Base-by-base conservation (phyloP, 495 filamentous ascomycete species). In the Neurospora terricola region DNA sequence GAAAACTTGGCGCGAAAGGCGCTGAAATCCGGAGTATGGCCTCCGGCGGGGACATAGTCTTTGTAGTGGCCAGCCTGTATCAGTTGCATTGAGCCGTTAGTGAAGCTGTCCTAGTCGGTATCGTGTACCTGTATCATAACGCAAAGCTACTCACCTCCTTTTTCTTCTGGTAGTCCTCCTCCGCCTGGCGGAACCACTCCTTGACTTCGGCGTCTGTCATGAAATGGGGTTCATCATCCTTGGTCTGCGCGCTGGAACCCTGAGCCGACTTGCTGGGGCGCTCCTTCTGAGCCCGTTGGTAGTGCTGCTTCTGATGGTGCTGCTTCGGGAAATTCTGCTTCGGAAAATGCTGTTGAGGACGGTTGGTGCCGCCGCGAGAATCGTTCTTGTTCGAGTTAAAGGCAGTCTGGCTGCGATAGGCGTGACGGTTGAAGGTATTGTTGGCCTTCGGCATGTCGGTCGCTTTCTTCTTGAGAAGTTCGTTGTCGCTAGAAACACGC, bases 101-200 rank as follows among this genome's bases (percentile, higher is more conserved):
- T n/a, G 42, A 18, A 43, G 1, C 7, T 43, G 18, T 43, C 0
- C 42, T 43, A 0, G 40, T 9, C 3, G 40, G 40, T 42, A 7
- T 18, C 3, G 16, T 42, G 16, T 43, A 42, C 16, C 7, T 3
- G 3, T 34, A 34, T 34, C 30, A 34, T 18, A 8, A 8, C 0
- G 40, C 16, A 43, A 43, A 43, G 42, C 18, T 4, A 18, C 42
- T 7, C 42, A 43, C 42, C 18, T 9, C 3, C 1, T 43, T 43
- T 3, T 1, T 43, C 0, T 10, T 4, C 18, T n/a, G 2, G 2
- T 43, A n/a, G 0, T 43, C 42, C 7, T 9, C 0, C 0, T 43
- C 42, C 7, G 42, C 42, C 42, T 43, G 42, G 18, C 42, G 42
- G 7, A 43, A 43, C 42, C 42, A 43, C 42, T 43, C 18, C 0